Evolutionary conservation across 306 rosid species (phyloP), one percentile per base, ranked within the genome.

Genomic region (Oemleria cerasiformis): DNA sequence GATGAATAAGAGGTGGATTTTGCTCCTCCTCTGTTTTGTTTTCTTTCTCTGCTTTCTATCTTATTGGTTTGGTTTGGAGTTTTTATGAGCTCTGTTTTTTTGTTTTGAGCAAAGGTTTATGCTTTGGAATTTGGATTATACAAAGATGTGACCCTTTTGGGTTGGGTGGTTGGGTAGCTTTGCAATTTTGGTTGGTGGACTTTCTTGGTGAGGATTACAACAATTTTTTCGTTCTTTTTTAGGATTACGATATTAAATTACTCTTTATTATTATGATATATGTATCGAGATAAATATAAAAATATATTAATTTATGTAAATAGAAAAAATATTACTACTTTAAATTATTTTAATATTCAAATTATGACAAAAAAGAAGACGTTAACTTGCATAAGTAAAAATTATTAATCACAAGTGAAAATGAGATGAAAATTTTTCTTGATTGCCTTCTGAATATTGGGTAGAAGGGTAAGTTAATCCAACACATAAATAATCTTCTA

Each of bases 181-280:
- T 25, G 42, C 15, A 16, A 38, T 38, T 61, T 61, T 42, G 23
- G 21, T 44, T 8, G 68, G 36, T 55, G 49, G 62, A 36, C n/a
- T 40, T 15, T 15, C 20, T 45, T 9, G 19, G 42, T 17, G 41
- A 59, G 64, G 20, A 59, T 57, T 51, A 19, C 11, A 7, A 5
- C 5, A 3, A 50, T 0, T 9, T 54, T 19, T 0, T 2, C 0
- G 2, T 1, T 3, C 17, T 19, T 3, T 6, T 53, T 53, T 9
- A 7, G n/a, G 4, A 6, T 1, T 50, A 7, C 20, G 14, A 0
- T 0, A 3, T 13, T 12, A 6, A 4, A 12, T 0, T 11, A 0
- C 9, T 16, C 17, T 1, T 15, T 9, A 9, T 44, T 43, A 7
- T 10, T 44, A 2, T 1, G 6, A 15, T 4, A 4, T 5, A 16